These are phyloP conservation scores for Podospora sp. DNA, from an alignment of 495 filamentous ascomycete species.

Conservation along the genomic window DNA sequence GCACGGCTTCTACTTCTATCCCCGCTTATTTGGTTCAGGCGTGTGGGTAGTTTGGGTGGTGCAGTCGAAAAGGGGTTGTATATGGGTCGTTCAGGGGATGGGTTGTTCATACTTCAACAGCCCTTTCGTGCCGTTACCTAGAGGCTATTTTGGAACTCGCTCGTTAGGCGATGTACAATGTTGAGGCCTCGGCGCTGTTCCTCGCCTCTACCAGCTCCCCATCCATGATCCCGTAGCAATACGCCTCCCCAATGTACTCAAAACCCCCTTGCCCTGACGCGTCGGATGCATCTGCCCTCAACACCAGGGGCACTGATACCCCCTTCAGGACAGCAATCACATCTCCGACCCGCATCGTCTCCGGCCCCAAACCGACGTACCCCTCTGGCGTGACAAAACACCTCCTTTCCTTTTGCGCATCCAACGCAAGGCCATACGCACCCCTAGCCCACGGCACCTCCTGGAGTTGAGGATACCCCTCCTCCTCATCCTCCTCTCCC, in stretches of 20 bases:
- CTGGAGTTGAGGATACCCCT: too few species aligned
- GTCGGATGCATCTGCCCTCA: not conserved
- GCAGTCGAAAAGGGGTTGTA: too few species aligned
- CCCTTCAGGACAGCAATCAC: not conserved
- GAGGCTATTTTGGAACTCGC: too few species aligned
- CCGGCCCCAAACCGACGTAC: conserved; percentile 2
- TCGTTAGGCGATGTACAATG: not conserved
- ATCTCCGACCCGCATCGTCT: not conserved
- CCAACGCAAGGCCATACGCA: not conserved
- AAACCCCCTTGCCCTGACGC: not conserved
- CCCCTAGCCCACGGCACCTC: not conserved
- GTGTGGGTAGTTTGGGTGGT: too few species aligned
- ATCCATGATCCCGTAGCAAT: conserved; percentile 6
- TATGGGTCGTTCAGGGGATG: too few species aligned
- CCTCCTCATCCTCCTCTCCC: too few species aligned
- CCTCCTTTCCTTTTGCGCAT: not conserved
- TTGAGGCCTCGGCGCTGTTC: not conserved
- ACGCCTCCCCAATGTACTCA: not conserved
- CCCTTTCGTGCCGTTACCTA: too few species aligned
- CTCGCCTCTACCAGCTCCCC: not conserved
- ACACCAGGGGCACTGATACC: not conserved
- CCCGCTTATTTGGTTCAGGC: too few species aligned
- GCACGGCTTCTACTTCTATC: too few species aligned
- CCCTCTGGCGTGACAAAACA: not conserved
- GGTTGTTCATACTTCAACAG: too few species aligned